Evolutionary conservation across 768 basidiomycete species (phyloP).

Genomic region (Lactifluus echinatus): DNA sequence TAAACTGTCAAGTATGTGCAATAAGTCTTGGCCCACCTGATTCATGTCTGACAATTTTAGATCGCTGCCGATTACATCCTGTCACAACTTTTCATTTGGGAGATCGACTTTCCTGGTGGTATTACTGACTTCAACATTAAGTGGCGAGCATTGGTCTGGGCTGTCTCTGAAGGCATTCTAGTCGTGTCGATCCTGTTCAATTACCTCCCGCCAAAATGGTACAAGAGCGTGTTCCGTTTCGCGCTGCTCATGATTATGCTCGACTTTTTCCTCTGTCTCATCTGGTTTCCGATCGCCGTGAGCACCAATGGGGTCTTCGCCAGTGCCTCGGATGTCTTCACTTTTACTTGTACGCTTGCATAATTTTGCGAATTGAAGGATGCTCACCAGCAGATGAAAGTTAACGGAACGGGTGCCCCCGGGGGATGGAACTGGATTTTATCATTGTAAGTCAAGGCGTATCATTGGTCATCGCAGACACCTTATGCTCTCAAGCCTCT

Average conservation of each 20-base stretch:
- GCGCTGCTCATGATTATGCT: constrained; percentile 68
- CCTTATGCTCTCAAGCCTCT: constrained; percentile 44
- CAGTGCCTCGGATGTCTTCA: constrained; percentile 79
- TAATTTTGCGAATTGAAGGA: not conserved
- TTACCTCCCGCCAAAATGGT: constrained; percentile 69
- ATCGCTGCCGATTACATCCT: constrained; percentile 86
- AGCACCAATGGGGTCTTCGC: constrained; percentile 84
- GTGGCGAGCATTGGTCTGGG: constrained; percentile 84
- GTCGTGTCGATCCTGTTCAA: constrained; percentile 72
- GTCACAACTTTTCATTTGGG: constrained; percentile 75
- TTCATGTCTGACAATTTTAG: constrained; percentile 30
- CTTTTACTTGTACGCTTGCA: constrained; percentile 54
- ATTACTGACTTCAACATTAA: constrained; percentile 60
- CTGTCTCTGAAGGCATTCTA: constrained; percentile 64
- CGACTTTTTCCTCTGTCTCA: constrained; percentile 80
- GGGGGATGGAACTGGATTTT: constrained; percentile 89
- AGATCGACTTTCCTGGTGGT: constrained; percentile 77
- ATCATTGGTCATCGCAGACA: not conserved
- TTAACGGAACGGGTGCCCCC: constrained; percentile 84
- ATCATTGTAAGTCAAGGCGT: constrained; percentile 56
- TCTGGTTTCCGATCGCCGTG: constrained; percentile 91
- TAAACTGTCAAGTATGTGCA: constrained; percentile 73
- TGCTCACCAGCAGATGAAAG: constrained; percentile 31
- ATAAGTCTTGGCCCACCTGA: not conserved
- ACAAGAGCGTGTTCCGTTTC: constrained; percentile 70